These are phyloP conservation scores for Oryza meridionalis DNA, from an alignment of 176 grass and related monocot species.

Conservation along the genomic window DNA sequence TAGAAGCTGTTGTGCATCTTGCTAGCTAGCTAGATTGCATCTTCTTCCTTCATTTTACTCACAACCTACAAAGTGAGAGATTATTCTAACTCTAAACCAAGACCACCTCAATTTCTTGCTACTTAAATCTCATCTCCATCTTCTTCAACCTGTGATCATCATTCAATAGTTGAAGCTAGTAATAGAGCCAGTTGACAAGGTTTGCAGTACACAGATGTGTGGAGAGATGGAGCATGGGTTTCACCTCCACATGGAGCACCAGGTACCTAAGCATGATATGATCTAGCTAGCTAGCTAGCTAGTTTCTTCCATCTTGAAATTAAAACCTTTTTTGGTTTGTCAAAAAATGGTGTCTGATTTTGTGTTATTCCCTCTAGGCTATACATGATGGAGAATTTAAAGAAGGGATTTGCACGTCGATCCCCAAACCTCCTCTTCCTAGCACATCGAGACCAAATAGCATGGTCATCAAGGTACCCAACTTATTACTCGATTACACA, in stretches of 20 bases:
- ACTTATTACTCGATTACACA: background rate
- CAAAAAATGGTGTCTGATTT: background rate
- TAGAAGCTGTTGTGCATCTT: constrained; percentile 22
- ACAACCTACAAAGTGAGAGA: constrained; percentile 42
- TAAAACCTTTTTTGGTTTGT: background rate
- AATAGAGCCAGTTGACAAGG: background rate
- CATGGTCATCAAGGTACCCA: constrained; percentile 66
- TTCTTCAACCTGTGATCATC: background rate
- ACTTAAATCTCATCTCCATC: no score
- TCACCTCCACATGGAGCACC: constrained; percentile 45
- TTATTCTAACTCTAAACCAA: constrained; percentile 27
- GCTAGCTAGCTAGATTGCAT: constrained; percentile 7
- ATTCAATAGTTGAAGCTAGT: no score
- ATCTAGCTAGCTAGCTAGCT: no score
- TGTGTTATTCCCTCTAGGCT: background rate
- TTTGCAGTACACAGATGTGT: constrained; percentile 9
- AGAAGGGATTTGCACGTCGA: constrained; percentile 21
- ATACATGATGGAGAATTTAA: constrained; percentile 44
- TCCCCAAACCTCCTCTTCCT: constrained; percentile 33
- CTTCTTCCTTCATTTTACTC: constrained; percentile 7
- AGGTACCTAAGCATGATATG: constrained; percentile 19
- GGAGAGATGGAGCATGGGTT: constrained; percentile 53
- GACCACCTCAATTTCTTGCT: background rate
- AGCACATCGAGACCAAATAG: constrained; percentile 60
- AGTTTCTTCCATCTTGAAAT: background rate